Percentiles rank a stretch among this genome's conserved stretches.
Evolutionary conservation across 768 basidiomycete genomes (phyloP).

Genomic region (Mycena kentingensis): DNA sequence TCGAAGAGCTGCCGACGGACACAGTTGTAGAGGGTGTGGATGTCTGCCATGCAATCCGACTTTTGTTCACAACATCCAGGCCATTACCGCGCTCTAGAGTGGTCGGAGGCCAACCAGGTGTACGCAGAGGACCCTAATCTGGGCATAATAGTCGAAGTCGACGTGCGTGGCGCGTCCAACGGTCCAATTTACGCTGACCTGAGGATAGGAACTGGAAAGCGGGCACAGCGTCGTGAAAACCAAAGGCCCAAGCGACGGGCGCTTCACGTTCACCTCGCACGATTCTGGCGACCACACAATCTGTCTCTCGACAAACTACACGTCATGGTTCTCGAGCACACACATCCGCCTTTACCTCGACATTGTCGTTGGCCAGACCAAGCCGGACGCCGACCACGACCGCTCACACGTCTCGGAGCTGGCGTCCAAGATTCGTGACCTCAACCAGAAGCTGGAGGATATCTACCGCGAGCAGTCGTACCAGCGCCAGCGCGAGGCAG

Average conservation of each 20-base stretch:
- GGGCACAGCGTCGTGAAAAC: slow-evolving; percentile 84
- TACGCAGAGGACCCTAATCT: slow-evolving; percentile 76
- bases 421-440: slow-evolving; percentile 81
- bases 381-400: slow-evolving; percentile 85
- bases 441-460: slow-evolving; percentile 92
- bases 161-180: slow-evolving; percentile 53
- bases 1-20: slow-evolving; percentile 93
- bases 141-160: slow-evolving; percentile 89
- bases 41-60: neutral
- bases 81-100: slow-evolving; percentile 91
- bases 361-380: slow-evolving; percentile 86
- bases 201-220: slow-evolving; percentile 77
- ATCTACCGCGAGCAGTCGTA: slow-evolving; percentile 96
- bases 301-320: slow-evolving; percentile 91
- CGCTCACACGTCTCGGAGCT: slow-evolving; percentile 82
- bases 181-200: slow-evolving; percentile 3
- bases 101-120: slow-evolving; percentile 69
- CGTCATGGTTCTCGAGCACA: slow-evolving; percentile 81
- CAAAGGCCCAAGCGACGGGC: slow-evolving; percentile 85
- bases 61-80: slow-evolving; percentile 48
- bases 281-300: slow-evolving; percentile 97
- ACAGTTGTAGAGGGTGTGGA: slow-evolving; percentile 89
- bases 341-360: slow-evolving; percentile 96
- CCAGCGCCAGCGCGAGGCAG: slow-evolving; percentile 92
- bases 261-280: slow-evolving; percentile 97